Base-by-base conservation (phyloP, 2,329 filamentous ascomycete genomes). In the Daldinia eschscholtzii region DNA sequence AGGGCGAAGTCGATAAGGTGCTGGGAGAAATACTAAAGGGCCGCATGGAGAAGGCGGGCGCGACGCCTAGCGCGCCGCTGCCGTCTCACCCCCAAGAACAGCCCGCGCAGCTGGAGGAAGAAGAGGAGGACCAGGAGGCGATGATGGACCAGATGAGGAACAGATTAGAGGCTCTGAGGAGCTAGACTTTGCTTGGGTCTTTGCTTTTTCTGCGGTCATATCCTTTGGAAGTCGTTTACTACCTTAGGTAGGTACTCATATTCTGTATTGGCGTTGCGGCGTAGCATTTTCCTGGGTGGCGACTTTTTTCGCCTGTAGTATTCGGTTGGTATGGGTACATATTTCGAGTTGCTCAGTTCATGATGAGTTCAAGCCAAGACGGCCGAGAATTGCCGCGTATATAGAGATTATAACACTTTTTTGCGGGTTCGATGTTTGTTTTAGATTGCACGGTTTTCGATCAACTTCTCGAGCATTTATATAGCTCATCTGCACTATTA, bases 91-190 rank as follows among this genome's bases (percentile, higher is more conserved):
- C 83, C 81, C 48, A 84, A 68, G 86, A 85, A 80, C 84, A 87
- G 71, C 83, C 83, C 81, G 61, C 18, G 9, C 53, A 84, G 70
- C 85, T 84, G 79, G 91, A 87, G 65, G 89, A 94, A 73, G 92
- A 93, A 67, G 93, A 97, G 76, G 91, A 94, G 77, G 92, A 96
- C 75, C 90, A 93, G 70, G 94, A 97, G 81, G 93, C 92, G 55
- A 93, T 96, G 84, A 89, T 98, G 83, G 92, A 94, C 75, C 92
- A 97, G 83, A 98, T 98, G 96, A 87, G 95, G 79, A 94, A 94
- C 74, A 87, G 95, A 55, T 81, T 99, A 74, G 93, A 98, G 82
- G 94, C 94, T 39, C 82, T 98, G 78, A 92, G 96, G 87, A 98
- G 94, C 81, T 97, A 55, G 23, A 33, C 3, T 23, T 37, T 12